phyloP scores from a whole-genome alignment of 1,139 yeast genomes.

The Candida freyschussii region DNA sequence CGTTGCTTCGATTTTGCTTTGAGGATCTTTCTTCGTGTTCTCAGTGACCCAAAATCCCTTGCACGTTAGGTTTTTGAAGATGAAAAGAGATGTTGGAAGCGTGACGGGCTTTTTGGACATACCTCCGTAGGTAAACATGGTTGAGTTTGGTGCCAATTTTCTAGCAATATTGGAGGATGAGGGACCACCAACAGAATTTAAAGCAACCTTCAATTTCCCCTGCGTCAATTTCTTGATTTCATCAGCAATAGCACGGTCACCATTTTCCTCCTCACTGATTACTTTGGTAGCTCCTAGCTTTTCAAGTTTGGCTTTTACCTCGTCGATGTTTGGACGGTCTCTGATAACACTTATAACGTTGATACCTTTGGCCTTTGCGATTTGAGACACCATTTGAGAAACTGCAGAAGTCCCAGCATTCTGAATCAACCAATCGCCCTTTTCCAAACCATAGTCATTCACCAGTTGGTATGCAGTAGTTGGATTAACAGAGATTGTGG shows the following conservation, averaged over 20 bases:
- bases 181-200: conserved; percentile 92
- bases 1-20: conserved; percentile 56
- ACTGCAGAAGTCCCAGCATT: conserved; percentile 97
- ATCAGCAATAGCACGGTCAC: conserved; percentile 57
- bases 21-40: conserved; percentile 61
- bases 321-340: conserved; percentile 71
- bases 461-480: conserved; percentile 90
- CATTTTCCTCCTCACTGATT: conserved; percentile 80
- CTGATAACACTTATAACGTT: conserved; percentile 87
- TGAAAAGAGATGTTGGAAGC: conserved; percentile 81
- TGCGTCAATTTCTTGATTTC: conserved; percentile 60
- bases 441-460: conserved; percentile 55
- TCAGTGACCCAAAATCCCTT: conserved; percentile 94
- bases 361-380: conserved; percentile 71
- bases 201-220: conserved; percentile 63
- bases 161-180: conserved; percentile 78
- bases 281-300: conserved; percentile 89
- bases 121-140: conserved; percentile 91
- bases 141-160: conserved; percentile 66
- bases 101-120: conserved; percentile 95
- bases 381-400: conserved; percentile 89
- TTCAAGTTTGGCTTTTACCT: conserved; percentile 37
- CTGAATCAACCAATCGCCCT: conserved; percentile 93
- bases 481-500: conserved; percentile 89
- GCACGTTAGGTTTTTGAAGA: conserved; percentile 81